Base-by-base conservation (phyloP, 495 filamentous ascomycete genomes). In the Opeltia flavorubescens region DNA sequence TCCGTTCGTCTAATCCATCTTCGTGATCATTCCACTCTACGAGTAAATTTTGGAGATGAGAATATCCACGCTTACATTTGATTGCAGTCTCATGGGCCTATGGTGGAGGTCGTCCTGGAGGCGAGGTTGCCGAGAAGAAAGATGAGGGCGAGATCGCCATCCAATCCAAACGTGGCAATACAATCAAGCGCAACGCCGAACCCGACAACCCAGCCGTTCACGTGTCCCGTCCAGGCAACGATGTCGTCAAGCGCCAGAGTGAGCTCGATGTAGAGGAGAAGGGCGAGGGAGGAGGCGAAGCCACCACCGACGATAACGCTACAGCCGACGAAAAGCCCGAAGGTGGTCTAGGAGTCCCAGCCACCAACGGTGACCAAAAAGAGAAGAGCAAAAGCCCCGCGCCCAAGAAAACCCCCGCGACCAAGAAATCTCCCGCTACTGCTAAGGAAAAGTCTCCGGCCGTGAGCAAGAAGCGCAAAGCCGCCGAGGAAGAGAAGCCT, bases 221-320 rank as follows among this genome's bases (percentile, higher is more conserved):
- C 50, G 55, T 78, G 48, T 62, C 60, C 46, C 66, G 77, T 17
- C 54, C 65, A 4, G 77, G 78, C 27, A 78, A 82, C 55, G 77
- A 81, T 58, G 78, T 78, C 31, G 77, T 79, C 28, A 81, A 81
- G 59, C 62, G 63, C 43, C 68, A 72, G 18, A 67, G 62, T 50
- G 76, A 79, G 56, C 58, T 77, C 24, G 63, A 66, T 1, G 63
- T 68, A n/a, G 64, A 67, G 9, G 50, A 62, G 27, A 69, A 67
- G 4, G 34, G 53, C 30, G 54, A 59, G 2, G 50, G 49, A 38
- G 49, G 48, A 5, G 41, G 30, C 8, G 49, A 43, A 23, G 42
- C 33, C 9, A 13, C 43, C 9, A 28, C 52, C 2, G 50, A 50
- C 8, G 50, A 56, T 6, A 40, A 42, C 5, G 21, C 35, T 24